These are phyloP conservation scores for Mycena alexandri DNA, from an alignment of 768 basidiomycete genomes.

Conservation along the genomic window DNA sequence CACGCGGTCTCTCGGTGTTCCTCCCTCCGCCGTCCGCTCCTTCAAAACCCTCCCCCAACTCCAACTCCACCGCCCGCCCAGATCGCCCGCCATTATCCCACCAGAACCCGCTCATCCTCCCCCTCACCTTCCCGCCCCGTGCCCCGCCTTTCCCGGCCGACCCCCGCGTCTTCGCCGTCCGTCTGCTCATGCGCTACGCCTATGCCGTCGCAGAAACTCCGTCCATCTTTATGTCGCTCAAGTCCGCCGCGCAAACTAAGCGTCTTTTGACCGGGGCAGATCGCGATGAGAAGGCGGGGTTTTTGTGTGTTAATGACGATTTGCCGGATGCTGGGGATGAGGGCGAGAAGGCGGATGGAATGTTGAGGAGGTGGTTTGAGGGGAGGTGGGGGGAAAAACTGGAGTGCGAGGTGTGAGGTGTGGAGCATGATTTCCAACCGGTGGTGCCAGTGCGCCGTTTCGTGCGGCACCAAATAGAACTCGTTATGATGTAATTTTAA, in stretches of 20 bases:
- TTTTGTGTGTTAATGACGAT: conserved; percentile 13
- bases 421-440: too few relatives aligned
- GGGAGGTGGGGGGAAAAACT: conserved; percentile 9
- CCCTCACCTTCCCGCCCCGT: conserved; percentile 20
- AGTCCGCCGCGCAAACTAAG: background rate
- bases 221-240: conserved; percentile 8
- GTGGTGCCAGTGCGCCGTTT: too few relatives aligned
- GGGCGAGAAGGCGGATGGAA: conserved; percentile 2
- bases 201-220: conserved; percentile 19
- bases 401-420: conserved; percentile 7
- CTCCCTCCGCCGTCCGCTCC: conserved; percentile 27
- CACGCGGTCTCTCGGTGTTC: conserved; percentile 31
- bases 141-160: conserved; percentile 20
- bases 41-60: conserved; percentile 11
- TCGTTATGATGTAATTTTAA: too few relatives aligned
- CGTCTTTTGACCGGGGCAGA: background rate
- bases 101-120: too few relatives aligned
- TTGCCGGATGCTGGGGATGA: background rate
- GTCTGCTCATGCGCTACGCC: conserved; percentile 21
- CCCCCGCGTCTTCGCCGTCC: conserved; percentile 22
- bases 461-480: too few relatives aligned
- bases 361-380: conserved; percentile 15
- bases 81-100: too few relatives aligned
- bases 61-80: too few relatives aligned
- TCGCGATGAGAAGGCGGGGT: background rate